Percentiles rank a stretch among this genome's conserved stretches.
These are phyloP conservation scores for Phytophthora cactorum DNA, from an alignment of 352 stramenopile genomes.

Conservation along the genomic window DNA sequence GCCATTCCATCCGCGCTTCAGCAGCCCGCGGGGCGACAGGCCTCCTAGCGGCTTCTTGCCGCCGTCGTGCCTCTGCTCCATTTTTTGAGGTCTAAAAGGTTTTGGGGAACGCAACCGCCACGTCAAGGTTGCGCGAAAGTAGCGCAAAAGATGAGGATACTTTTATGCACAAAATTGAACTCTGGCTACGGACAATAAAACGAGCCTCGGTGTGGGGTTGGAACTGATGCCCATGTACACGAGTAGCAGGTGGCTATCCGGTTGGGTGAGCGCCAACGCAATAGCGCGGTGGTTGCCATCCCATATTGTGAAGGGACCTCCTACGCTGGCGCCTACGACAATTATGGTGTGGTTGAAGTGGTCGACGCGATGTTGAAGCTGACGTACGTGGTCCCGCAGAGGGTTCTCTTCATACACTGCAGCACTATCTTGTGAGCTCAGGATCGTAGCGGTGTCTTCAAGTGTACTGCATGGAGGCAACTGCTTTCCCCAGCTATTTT, in stretches of 20 bases:
- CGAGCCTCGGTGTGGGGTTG: conserved; percentile 27
- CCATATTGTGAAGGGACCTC: conserved; percentile 45
- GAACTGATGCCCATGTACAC: conserved; percentile 37
- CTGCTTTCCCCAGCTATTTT: conserved; percentile 35
- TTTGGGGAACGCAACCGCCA: conserved; percentile 21
- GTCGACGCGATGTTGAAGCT: conserved; percentile 34
- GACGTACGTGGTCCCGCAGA: conserved; percentile 24
- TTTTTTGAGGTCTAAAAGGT: conserved; percentile 23
- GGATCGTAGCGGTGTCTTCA: conserved; percentile 12
- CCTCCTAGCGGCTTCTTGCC: conserved; percentile 48
- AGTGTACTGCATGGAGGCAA: conserved; percentile 37
- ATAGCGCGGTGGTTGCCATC: conserved; percentile 48
- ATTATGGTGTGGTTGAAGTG: conserved; percentile 42
- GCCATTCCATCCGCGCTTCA: conserved; percentile 73
- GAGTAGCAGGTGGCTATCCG: conserved; percentile 22
- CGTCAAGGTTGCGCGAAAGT: conserved; percentile 24
- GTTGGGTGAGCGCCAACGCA: conserved; percentile 23
- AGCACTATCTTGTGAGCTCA: conserved; percentile 8
- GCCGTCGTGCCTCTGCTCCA: conserved; percentile 27
- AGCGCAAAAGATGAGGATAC: neutral
- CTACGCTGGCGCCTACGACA: conserved; percentile 25
- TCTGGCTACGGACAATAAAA: conserved; percentile 32
- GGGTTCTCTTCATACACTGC: neutral
- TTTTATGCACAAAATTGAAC: conserved; percentile 12
- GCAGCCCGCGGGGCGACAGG: conserved; percentile 61